A percentile compares a stretch with the other conserved stretches of the same genome.
These are phyloP conservation scores for Dalbergia cultrata DNA, from an alignment of 306 rosid species.

Conservation along the genomic window DNA sequence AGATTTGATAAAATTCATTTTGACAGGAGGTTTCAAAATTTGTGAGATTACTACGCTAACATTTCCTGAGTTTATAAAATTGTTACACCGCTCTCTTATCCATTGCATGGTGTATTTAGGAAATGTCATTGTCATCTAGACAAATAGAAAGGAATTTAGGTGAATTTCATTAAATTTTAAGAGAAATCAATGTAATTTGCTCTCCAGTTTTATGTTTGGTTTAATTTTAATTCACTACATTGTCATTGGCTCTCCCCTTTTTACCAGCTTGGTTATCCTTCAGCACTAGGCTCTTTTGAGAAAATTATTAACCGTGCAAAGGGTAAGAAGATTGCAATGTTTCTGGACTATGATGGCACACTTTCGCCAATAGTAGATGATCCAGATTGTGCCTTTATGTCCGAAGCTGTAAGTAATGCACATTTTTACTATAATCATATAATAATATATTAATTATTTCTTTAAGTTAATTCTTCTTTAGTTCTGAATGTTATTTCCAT, in stretches of 20 bases:
- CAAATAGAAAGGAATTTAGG: too few relatives aligned
- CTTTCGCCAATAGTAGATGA: conserved; percentile 96
- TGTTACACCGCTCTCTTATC: too few relatives aligned
- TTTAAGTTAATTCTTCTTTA: not conserved
- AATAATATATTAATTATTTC: not conserved
- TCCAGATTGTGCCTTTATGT: conserved; percentile 86
- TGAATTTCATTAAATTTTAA: too few relatives aligned
- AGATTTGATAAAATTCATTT: too few relatives aligned
- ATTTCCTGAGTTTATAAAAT: too few relatives aligned
- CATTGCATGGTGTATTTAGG: too few relatives aligned
- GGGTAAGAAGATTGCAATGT: conserved; percentile 80
- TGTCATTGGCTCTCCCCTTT: not conserved
- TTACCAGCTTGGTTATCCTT: conserved; percentile 79
- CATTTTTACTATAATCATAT: not conserved
- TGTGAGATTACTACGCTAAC: too few relatives aligned
- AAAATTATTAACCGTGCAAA: conserved; percentile 61
- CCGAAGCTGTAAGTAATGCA: conserved; percentile 66
- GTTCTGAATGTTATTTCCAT: not conserved
- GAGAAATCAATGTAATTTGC: too few relatives aligned
- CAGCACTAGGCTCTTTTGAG: conserved; percentile 73
- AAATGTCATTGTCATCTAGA: too few relatives aligned
- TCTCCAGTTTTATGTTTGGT: too few relatives aligned
- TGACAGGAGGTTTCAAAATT: too few relatives aligned
- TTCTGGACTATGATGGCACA: conserved; percentile 93
- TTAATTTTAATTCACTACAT: too few relatives aligned